Evolutionary conservation across 2,329 filamentous ascomycete species (phyloP).

Genomic region (Cladosporium sp.): DNA sequence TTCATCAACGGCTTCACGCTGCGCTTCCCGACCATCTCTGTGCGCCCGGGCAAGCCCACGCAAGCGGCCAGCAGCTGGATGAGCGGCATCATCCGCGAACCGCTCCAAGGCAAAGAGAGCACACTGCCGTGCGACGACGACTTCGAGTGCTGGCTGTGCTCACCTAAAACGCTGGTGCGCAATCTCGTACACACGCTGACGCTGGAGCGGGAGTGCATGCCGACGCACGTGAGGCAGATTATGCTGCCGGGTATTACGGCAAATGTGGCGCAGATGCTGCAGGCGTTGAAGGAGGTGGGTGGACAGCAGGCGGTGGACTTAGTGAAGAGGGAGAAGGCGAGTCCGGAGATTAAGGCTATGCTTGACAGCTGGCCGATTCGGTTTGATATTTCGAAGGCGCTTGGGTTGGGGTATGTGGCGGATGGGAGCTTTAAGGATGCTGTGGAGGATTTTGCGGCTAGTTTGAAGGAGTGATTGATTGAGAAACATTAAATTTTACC

Average conservation of each 20-base stretch:
- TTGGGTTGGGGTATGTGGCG: conserved; percentile 51
- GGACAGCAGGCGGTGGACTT: conserved; percentile 53
- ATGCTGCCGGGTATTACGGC: conserved; percentile 57
- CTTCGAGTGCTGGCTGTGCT: conserved; percentile 60
- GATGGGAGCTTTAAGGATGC: conserved; percentile 52
- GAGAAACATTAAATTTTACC: not conserved
- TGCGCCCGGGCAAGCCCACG: conserved; percentile 53
- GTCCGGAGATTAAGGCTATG: conserved; percentile 53
- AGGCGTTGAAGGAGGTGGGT: conserved; percentile 56
- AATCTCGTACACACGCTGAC: conserved; percentile 56
- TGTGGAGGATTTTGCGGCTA: conserved; percentile 45
- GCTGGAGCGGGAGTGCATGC: conserved; percentile 52
- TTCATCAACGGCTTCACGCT: conserved; percentile 47
- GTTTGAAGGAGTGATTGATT: conserved; percentile 30
- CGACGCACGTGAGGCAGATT: conserved; percentile 51
- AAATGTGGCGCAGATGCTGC: conserved; percentile 58
- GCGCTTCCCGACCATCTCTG: conserved; percentile 54
- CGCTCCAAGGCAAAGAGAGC: conserved; percentile 50
- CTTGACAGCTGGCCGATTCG: conserved; percentile 58
- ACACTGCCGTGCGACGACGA: conserved; percentile 53
- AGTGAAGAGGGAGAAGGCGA: conserved; percentile 54
- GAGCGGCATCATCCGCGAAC: conserved; percentile 55
- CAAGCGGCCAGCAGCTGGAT: conserved; percentile 55
- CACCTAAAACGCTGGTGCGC: conserved; percentile 54
- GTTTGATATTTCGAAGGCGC: conserved; percentile 58